These are phyloP conservation scores for Megacollybia marginata DNA, from an alignment of 768 basidiomycete species.

Conservation along the genomic window DNA sequence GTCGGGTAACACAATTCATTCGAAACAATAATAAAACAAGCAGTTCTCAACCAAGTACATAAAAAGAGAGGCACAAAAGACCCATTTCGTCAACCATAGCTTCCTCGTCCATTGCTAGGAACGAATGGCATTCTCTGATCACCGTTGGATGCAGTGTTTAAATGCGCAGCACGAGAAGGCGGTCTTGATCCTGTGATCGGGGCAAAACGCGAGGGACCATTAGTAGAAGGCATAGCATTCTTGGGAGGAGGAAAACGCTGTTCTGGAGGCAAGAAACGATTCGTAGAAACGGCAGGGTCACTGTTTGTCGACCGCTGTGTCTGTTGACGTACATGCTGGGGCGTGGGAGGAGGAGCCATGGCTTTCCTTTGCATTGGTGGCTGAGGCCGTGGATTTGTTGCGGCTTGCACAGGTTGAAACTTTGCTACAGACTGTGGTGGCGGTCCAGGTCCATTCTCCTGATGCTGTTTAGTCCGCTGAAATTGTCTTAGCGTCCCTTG, in stretches of 20 bases:
- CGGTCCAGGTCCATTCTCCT: slow-evolving; percentile 14
- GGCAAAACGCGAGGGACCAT: slow-evolving; percentile 9
- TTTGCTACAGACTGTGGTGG: slow-evolving; percentile 16
- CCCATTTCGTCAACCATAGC: background rate
- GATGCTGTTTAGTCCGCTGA: slow-evolving; percentile 23
- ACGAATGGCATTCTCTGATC: slow-evolving; percentile 52
- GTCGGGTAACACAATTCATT: too few species aligned
- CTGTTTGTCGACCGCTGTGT: slow-evolving; percentile 5
- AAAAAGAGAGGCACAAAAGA: background rate
- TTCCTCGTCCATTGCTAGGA: slow-evolving; percentile 14
- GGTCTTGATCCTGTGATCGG: slow-evolving; percentile 9
- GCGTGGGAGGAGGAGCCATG: slow-evolving; percentile 53
- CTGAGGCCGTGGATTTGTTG: background rate
- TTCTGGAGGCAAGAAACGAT: slow-evolving; percentile 23
- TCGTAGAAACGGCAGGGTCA: slow-evolving; percentile 11
- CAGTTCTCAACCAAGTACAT: background rate
- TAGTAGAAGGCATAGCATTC: slow-evolving; percentile 6
- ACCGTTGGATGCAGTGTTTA: slow-evolving; percentile 15
- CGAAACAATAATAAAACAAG: too few species aligned
- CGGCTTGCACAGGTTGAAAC: slow-evolving; percentile 15
- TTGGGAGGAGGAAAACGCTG: slow-evolving; percentile 22
- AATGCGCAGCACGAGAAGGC: slow-evolving; percentile 17
- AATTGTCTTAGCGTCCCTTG: slow-evolving; percentile 36
- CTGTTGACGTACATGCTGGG: slow-evolving; percentile 29
- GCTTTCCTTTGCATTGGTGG: slow-evolving; percentile 10